Evolutionary conservation across 176 grass and related monocot species (phyloP).

Genomic region (Cenchrus fungigraminus): DNA sequence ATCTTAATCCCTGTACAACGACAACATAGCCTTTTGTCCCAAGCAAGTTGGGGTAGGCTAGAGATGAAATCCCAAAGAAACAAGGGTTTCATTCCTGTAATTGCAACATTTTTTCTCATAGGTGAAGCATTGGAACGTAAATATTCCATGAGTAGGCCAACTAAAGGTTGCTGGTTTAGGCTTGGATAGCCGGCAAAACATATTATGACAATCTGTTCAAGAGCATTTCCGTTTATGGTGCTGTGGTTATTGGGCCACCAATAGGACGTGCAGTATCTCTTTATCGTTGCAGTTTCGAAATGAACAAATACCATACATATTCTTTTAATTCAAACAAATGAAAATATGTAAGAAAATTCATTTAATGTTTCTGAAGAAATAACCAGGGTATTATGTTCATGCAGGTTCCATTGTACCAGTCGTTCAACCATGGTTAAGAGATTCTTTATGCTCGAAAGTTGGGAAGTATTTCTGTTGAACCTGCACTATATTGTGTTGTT

Average conservation of each 20-base stretch:
- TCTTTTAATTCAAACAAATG: not conserved
- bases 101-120: not conserved
- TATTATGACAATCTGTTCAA: not conserved
- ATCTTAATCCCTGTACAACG: not conserved
- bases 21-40: too few species aligned
- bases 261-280: not conserved
- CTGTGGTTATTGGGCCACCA: not conserved
- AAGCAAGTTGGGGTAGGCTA: too few species aligned
- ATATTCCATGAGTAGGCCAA: conserved; percentile 9
- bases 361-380: not conserved
- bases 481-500: conserved; percentile 41
- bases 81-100: not conserved
- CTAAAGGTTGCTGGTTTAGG: not conserved
- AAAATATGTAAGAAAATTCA: not conserved
- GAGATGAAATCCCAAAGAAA: too few species aligned
- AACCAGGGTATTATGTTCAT: conserved; percentile 5
- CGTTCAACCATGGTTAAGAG: conserved; percentile 84
- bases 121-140: not conserved
- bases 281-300: not conserved
- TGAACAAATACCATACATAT: not conserved
- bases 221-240: not conserved
- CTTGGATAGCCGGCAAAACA: conserved; percentile 8
- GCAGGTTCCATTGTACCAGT: conserved; percentile 91
- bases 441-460: conserved; percentile 31
- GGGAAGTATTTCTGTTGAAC: conserved; percentile 33